phyloP scores from a whole-genome alignment of 768 basidiomycete species.

The Austroboletus eburneus region DNA sequence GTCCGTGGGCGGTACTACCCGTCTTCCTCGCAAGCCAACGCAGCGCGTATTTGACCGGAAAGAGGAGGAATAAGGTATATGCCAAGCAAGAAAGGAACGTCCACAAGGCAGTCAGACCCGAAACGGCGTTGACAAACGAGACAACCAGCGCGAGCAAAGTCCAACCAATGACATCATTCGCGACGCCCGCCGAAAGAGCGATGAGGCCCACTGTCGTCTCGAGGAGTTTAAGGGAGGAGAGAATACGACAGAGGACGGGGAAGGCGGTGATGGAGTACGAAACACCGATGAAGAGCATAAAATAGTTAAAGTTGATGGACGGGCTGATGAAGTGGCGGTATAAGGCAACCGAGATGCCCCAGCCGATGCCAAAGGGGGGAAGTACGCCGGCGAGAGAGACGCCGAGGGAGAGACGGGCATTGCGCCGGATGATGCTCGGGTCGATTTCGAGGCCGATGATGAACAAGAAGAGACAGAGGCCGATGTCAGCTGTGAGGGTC shows the following conservation, averaged over 20 bases:
- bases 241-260: conserved; percentile 84
- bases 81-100: conserved; percentile 77
- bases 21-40: conserved; percentile 71
- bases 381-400: conserved; percentile 81
- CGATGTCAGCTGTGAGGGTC: conserved; percentile 85
- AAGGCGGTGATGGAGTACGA: conserved; percentile 88
- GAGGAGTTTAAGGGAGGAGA: conserved; percentile 85
- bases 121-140: conserved; percentile 84
- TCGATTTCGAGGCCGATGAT: conserved; percentile 94
- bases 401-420: conserved; percentile 57
- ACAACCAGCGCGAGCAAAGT: conserved; percentile 84
- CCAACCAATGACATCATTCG: conserved; percentile 89
- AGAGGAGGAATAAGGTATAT: conserved; percentile 74
- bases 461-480: conserved; percentile 85
- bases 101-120: conserved; percentile 80
- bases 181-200: conserved; percentile 89
- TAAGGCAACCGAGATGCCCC: conserved; percentile 66
- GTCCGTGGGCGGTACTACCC: conserved; percentile 77
- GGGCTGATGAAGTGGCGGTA: conserved; percentile 70
- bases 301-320: conserved; percentile 68
- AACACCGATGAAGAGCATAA: conserved; percentile 92
- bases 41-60: conserved; percentile 59
- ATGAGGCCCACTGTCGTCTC: conserved; percentile 92
- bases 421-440: conserved; percentile 67
- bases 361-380: conserved; percentile 85